Percentiles rank a stretch among this genome's conserved stretches.
These are phyloP conservation scores for Neurospora tetrasperma DNA, from an alignment of 495 filamentous ascomycete species.

Conservation along the genomic window DNA sequence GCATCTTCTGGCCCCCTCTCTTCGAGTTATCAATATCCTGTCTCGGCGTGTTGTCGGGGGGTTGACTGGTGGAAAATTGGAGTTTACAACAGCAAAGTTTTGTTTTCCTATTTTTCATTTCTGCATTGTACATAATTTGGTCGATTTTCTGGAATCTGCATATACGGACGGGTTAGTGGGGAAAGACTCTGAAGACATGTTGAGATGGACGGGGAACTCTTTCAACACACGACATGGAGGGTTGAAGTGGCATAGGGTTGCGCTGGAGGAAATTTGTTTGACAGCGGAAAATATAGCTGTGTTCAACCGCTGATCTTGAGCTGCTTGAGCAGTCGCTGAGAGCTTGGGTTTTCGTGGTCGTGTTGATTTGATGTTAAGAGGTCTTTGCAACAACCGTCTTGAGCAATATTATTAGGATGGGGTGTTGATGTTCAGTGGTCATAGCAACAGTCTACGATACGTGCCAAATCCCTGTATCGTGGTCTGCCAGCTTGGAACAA, in stretches of 20 bases:
- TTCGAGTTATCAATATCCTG: neutral
- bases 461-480: neutral
- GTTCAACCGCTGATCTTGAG: neutral
- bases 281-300: neutral
- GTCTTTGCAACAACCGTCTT: neutral
- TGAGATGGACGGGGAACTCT: neutral
- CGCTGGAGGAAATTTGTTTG: neutral
- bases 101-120: constrained; percentile 1
- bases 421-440: neutral
- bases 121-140: constrained; percentile 8
- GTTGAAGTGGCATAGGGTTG: neutral
- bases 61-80: neutral
- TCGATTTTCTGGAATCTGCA: constrained; percentile 1
- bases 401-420: neutral
- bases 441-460: neutral
- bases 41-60: constrained; percentile 5
- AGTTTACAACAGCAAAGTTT: constrained; percentile 1
- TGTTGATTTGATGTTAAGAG: neutral
- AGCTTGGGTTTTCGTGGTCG: neutral
- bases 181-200: neutral
- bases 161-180: neutral
- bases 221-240: neutral
- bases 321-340: neutral
- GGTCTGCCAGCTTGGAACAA: neutral
- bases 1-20: neutral